A percentile compares a stretch with the other conserved stretches of the same genome.
Evolutionary conservation across 495 filamentous ascomycete species (phyloP).

Genomic region (Bathelium albidoporum): DNA sequence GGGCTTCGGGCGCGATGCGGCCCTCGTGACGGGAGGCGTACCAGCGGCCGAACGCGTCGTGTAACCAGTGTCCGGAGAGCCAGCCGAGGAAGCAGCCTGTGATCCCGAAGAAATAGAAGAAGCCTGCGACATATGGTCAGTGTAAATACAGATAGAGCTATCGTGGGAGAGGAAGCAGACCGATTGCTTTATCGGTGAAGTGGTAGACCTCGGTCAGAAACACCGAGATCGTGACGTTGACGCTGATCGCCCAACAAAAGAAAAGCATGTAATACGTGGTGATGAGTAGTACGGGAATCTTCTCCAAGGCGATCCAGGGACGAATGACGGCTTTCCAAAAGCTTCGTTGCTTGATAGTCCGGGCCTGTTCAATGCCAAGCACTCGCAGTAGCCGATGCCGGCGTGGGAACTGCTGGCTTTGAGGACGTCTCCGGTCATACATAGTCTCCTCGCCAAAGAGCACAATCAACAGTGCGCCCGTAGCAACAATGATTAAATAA

Average conservation of each 20-base stretch:
- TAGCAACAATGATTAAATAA: background rate
- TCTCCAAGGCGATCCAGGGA: background rate
- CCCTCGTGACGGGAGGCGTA: background rate
- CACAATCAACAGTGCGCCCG: background rate
- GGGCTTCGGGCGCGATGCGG: background rate
- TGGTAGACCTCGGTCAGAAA: background rate
- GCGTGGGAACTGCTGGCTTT: background rate
- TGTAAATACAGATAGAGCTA: background rate
- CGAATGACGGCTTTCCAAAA: slow-evolving; percentile 2
- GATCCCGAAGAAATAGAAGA: slow-evolving; percentile 1
- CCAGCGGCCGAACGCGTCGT: background rate
- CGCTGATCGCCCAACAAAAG: slow-evolving; percentile 4
- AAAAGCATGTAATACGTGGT: slow-evolving; percentile 1
- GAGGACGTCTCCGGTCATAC: background rate
- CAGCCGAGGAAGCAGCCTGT: slow-evolving; percentile 2
- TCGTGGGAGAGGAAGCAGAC: background rate
- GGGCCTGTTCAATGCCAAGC: slow-evolving; percentile 2
- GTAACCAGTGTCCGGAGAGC: background rate
- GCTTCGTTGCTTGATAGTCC: background rate
- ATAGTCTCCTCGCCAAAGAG: slow-evolving; percentile 3
- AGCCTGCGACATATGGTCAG: background rate
- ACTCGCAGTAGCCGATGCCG: background rate
- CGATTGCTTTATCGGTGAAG: slow-evolving; percentile 2
- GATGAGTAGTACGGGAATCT: background rate
- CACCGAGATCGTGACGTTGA: slow-evolving; percentile 6